Evolutionary conservation across 148 eudicot genomes (phyloP), one percentile per base, ranked within the genome.

Genomic region (Amaranthus palmeri): DNA sequence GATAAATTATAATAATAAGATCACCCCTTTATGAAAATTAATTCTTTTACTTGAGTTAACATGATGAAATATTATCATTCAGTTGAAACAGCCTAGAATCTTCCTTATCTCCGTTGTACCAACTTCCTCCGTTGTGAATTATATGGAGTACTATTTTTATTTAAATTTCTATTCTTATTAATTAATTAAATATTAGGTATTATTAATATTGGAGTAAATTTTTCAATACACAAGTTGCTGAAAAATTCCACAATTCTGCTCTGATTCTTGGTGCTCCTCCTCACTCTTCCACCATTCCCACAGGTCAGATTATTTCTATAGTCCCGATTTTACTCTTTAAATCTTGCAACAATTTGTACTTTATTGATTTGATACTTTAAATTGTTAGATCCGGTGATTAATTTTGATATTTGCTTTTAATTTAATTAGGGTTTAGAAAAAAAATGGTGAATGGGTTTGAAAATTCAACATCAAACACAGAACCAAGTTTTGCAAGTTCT

Each of bases 401-500:
- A 41, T 9, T n/a, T 12, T 7, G 11, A 25, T 40, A 50, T 25
- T 43, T 46, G 0, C 1, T 36, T 3, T 61, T n/a, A 3, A 44
- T 11, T 2, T 64, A 61, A 44, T 52, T 73, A 72, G 81, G 81
- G 76, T 69, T 77, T 69, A 56, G n/a, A 10, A 3, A 42, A 10
- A 40, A 47, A 54, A 87, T 87, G 90, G 76, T 54, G 48, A 79
- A 73, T 79, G 83, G 84, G 55, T 60, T 79, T 54, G 84, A 77
- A 25, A 85, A 80, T 58, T 74, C 91, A 61, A 74, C 36, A 25
- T 25, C 36, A 25, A 25, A 25, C 36, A 25, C 36, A 25, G 36
- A 25, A 25, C 36, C 36, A 25, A 25, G 36, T 25, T 25, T 25
- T 25, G 36, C 36, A 25, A 25, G 36, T 25, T 25, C 36, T 25